Evolutionary conservation across 805 yeast species (phyloP), one percentile per base, ranked within the genome.

Genomic region (Sugiyamaella lignohabitans): DNA sequence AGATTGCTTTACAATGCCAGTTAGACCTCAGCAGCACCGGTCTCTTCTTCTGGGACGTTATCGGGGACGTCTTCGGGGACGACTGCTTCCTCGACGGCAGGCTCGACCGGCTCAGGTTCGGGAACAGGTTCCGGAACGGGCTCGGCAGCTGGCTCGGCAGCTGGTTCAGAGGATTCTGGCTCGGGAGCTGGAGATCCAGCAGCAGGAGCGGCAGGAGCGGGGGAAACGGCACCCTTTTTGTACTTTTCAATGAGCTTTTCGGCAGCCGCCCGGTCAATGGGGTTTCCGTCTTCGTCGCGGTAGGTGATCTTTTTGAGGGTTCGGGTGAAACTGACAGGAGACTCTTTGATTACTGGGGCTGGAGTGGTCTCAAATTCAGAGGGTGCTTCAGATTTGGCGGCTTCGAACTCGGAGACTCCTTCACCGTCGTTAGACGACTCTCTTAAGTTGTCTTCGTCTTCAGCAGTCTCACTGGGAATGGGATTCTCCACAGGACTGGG

Each of bases 281-380:
- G 58, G 45, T 70, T 67, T 38, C 74, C 74, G 40, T 63, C 47
- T 44, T 61, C 63, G 46, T 68, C 74, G 20, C 64, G 57, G 49
- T 68, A 70, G 36, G 61, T 64, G 20, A 55, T 50, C 43, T 46
- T 6, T 17, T 16, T 35, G 8, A 17, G 10, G 8, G 18, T 6
- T 16, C 38, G 6, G 8, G 14, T 8, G 6, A 35, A 35, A 35
- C 38, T 35, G 8, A 27, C 32, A 8, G 32, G 14, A 27, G 32
- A 27, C 14, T 27, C 32, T n/a, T 45, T 16, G 45, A 35, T 17
- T 47, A 48, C 17, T 48, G 40, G 34, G 20, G 10, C 6, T 14
- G 38, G 5, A n/a, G 46, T 40, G 19, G 52, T 29, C n/a, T 24
- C 40, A 14, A 47, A 43, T 11, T 32, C 22, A 21, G 49, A 32